Evolutionary conservation across 352 stramenopile genomes (phyloP).

Genomic region (Phytophthora gonapodyides): DNA sequence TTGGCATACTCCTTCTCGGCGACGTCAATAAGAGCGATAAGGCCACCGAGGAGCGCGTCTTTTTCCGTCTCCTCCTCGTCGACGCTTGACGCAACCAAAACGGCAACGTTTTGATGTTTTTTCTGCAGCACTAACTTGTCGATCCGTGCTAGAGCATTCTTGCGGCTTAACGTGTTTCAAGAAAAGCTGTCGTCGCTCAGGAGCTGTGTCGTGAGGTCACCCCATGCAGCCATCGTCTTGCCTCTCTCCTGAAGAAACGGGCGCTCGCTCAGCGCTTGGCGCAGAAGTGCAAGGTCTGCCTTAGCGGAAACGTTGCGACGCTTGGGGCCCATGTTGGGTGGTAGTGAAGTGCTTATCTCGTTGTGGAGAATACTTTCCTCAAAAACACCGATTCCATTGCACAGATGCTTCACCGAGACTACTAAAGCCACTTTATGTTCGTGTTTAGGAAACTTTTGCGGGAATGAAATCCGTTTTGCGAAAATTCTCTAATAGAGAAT

Average conservation of each 20-base stretch:
- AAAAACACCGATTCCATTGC: no score
- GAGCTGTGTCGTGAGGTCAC: slow-evolving; percentile 4
- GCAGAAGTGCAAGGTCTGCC: slow-evolving; percentile 11
- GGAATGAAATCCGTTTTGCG: no score
- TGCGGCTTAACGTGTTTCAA: slow-evolving; percentile 12
- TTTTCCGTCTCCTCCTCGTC: slow-evolving; percentile 8
- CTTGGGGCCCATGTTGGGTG: no score
- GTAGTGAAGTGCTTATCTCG: no score
- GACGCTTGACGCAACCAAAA: slow-evolving; percentile 11
- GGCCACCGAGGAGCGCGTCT: slow-evolving; percentile 9
- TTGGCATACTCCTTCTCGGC: slow-evolving; percentile 7
- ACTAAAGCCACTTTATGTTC: no score
- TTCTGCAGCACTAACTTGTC: slow-evolving; percentile 12
- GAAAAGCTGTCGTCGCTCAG: slow-evolving; percentile 8
- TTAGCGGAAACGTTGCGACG: slow-evolving; percentile 8
- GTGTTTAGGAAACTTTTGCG: no score
- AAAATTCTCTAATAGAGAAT: no score
- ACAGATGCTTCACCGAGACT: no score
- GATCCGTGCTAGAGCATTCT: slow-evolving; percentile 13
- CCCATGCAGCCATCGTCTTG: slow-evolving; percentile 15
- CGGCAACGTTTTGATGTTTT: slow-evolving; percentile 1
- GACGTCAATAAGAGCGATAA: slow-evolving; percentile 16
- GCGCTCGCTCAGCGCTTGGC: slow-evolving; percentile 1
- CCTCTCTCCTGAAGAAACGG: slow-evolving; percentile 14
- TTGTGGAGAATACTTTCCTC: no score